Evolutionary conservation across 2,329 filamentous ascomycete species (phyloP), one percentile per base, ranked within the genome.

Genomic region (Aspergillus intermedius): DNA sequence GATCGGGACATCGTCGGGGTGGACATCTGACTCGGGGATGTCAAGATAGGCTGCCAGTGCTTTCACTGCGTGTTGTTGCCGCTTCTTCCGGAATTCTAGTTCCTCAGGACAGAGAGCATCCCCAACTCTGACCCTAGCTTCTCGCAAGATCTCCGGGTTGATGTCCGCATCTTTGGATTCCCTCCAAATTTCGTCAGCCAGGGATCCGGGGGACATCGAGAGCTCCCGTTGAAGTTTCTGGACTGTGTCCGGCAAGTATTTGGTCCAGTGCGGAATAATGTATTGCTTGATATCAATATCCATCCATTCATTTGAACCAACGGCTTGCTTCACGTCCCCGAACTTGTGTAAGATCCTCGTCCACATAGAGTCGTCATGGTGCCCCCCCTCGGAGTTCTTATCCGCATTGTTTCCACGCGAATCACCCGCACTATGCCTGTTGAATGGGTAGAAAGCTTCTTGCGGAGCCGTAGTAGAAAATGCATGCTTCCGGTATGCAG

Each of bases 111-210:
- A 96, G 1, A 98, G 76, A 6, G 88, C 82, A 15, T 81, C 73
- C 0, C 91, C 93, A 3, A 97, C 82, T 19, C 93, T 82, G 1
- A 98, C 93, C 17, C 74, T 76, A 15, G 91, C 91, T 37, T 88
- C 81, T 72, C 86, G 89, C 28, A 81, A 74, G 49, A 97, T 94
- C 65, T 98, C 93, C 0, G 91, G 91, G 58, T 97, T 88, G 53
- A 87, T 76, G 43, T 82, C 76, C 0, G 90, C 82, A 62, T 97
- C 88, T 49, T 90, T 87, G 1, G 93, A 89, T 60, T 97, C 91
- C 54, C 78, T 76, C 93, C 93, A 97, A 50, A 98, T 93, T 57
- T 96, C 88, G 62, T 94, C 86, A 10, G 91, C 89, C 39, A 98
- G 74, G 0, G 90, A 95, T 1, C 90, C 91, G 0, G 89, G 87